Evolutionary conservation across 805 yeast species (phyloP).

Genomic region (Cyberlindnera misumaiensis): DNA sequence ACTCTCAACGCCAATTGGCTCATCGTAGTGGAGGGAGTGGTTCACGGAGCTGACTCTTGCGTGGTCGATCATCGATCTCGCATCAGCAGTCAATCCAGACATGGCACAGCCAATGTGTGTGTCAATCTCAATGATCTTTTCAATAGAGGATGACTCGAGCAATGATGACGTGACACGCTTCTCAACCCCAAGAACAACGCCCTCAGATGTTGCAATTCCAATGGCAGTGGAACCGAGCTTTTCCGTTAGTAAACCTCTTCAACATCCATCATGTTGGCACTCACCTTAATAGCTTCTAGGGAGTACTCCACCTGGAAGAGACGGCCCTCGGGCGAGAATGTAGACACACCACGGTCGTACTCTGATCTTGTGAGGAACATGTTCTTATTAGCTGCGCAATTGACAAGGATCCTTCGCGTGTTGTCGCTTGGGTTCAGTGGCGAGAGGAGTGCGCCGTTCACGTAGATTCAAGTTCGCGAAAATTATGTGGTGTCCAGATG

Average conservation of each 20-base stretch:
- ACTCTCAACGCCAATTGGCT: slow-evolving; percentile 84
- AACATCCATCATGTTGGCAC: slow-evolving; percentile 12
- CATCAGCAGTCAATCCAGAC: slow-evolving; percentile 98
- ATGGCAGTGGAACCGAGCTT: slow-evolving; percentile 92
- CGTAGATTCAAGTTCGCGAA: no score
- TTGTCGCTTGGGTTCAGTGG: no score
- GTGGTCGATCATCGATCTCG: slow-evolving; percentile 97
- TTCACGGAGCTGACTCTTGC: slow-evolving; percentile 87
- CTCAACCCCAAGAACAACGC: slow-evolving; percentile 94
- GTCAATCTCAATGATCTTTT: slow-evolving; percentile 93
- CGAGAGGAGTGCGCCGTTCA: no score
- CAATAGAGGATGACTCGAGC: slow-evolving; percentile 88
- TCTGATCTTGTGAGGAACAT: slow-evolving; percentile 99
- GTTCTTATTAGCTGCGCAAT: neutral
- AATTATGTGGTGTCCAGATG: no score
- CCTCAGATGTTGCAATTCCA: slow-evolving; percentile 92
- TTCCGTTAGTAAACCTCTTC: neutral
- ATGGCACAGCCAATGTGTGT: slow-evolving; percentile 95
- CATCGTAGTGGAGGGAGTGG: slow-evolving; percentile 87
- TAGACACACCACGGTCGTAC: slow-evolving; percentile 97
- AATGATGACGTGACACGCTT: slow-evolving; percentile 91
- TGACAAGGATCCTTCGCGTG: no score
- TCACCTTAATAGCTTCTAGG: slow-evolving; percentile 85
- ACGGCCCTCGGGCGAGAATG: slow-evolving; percentile 98
- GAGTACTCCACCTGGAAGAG: slow-evolving; percentile 97